Conservation (phyloP, 2,329 filamentous ascomycete genomes). For the Exserohilum turcica region DNA sequence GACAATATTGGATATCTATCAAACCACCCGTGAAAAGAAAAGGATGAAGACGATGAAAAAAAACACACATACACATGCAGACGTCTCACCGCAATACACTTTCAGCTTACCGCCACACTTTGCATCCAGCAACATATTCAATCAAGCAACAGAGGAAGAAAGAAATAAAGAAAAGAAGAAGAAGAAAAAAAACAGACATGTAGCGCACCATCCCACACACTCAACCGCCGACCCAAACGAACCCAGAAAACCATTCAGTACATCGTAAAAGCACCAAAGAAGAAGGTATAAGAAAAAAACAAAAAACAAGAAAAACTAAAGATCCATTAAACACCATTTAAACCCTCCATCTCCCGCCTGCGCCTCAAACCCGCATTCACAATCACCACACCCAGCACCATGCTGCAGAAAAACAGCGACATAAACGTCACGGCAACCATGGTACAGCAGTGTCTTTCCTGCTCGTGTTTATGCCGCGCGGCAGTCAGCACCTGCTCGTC, state of each 20-base stretch:
- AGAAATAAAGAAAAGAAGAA: too few species aligned
- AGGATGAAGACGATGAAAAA: neutral
- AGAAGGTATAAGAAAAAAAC: neutral
- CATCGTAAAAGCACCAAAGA: neutral
- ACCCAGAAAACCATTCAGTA: too few species aligned
- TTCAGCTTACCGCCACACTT: too few species aligned
- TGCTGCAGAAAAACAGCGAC: constrained; percentile 14
- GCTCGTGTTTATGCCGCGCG: constrained; percentile 24
- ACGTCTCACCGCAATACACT: too few species aligned
- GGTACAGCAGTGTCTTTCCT: constrained; percentile 29
- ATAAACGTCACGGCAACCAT: constrained; percentile 35
- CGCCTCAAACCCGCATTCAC: constrained; percentile 7
- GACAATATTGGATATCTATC: neutral
- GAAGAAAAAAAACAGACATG: too few species aligned
- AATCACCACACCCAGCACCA: constrained; percentile 29
- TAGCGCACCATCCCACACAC: too few species aligned
- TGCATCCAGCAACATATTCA: too few species aligned
- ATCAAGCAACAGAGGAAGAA: too few species aligned
- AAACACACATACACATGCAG: neutral
- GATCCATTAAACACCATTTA: neutral
- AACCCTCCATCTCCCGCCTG: neutral
- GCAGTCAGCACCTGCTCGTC: constrained; percentile 26
- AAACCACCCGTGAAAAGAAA: neutral
- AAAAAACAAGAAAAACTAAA: neutral
- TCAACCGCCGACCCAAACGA: too few species aligned